These are phyloP conservation scores for Suillus decipiens DNA, from an alignment of 768 basidiomycete species.

Conservation along the genomic window DNA sequence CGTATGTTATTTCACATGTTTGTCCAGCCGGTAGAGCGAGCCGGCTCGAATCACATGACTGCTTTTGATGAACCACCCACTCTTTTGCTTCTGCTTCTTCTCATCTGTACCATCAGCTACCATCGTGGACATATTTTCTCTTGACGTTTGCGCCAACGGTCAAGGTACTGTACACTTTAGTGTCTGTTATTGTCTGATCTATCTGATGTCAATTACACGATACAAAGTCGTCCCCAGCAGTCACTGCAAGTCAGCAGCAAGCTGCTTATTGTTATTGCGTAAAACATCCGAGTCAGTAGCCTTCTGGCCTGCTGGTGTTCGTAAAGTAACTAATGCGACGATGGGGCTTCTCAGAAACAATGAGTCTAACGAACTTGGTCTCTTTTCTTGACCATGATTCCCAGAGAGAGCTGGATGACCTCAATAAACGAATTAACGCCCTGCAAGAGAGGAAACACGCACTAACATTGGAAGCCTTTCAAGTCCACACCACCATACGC, in stretches of 20 bases:
- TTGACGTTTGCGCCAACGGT: background rate
- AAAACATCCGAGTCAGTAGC: conserved; percentile 2
- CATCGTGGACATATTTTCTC: background rate
- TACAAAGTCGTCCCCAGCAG: background rate
- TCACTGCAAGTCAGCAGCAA: background rate
- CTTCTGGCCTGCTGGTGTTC: background rate
- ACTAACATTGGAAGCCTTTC: conserved; percentile 26
- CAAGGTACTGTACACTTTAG: background rate
- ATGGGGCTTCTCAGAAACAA: conserved; percentile 9
- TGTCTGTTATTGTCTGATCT: background rate
- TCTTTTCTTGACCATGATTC: conserved; percentile 23
- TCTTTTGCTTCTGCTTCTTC: conserved; percentile 1
- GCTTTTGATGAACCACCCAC: background rate
- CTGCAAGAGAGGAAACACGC: conserved; percentile 26
- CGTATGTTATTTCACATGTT: background rate
- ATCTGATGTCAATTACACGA: background rate
- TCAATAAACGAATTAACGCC: conserved; percentile 21
- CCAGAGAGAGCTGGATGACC: conserved; percentile 28
- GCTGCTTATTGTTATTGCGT: background rate
- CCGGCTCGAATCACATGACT: conserved; percentile 1
- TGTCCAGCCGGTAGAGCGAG: background rate
- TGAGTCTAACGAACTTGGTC: conserved; percentile 16
- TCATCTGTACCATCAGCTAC: background rate
- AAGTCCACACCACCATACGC: conserved; percentile 29
- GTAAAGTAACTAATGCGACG: background rate